Base-by-base conservation (phyloP, 805 yeast species). In the Grigorovia yakushimaensis region DNA sequence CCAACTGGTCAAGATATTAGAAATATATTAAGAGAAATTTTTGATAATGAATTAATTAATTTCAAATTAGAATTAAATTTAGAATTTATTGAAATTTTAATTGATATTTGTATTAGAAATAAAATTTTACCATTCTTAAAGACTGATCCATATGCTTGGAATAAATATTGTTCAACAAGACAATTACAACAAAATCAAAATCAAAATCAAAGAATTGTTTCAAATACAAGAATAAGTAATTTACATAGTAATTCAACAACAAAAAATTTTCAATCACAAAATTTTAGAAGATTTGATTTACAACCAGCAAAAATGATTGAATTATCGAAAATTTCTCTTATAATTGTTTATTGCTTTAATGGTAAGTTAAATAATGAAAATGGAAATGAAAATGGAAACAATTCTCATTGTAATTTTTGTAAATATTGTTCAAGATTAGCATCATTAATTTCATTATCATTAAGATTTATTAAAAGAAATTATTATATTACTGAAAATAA, bases 251-350 rank as follows among this genome's bases (percentile, higher is more conserved):
- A 23, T 17, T 17, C 40, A 7, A 44, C 41, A 17, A 44, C 42
- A 18, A 39, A 39, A n/a, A 42, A 38, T 21, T 19, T 44, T 37
- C 70, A 74, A 40, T 93, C 95, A 4, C 80, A 86, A 5, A 78
- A 87, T 3, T 72, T 88, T 47, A 74, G 97, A 52, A 86, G 89
- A 59, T 89, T 88, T 64, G 88, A 85, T 59, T 78, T 84, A 48
- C 98, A 91, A 65, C 84, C 81, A 18, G 75, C 88, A n/a, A 88
- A 88, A 59, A 69, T 55, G 51, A 39, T 82, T 50, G 84, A 93
- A 33, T 71, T 78, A 23, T 71, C 88, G 9, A 74, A 93, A 0
- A 94, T 86, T n/a, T n/a, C n/a, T n/a, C n/a, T n/a, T 58, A 76
- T 88, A 44, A 68, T 87, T 5, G 77, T 89, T n/a, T 91, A 88